These are phyloP conservation scores for Solanum chmielewskii DNA, from an alignment of 257 asterid genomes.

Conservation along the genomic window DNA sequence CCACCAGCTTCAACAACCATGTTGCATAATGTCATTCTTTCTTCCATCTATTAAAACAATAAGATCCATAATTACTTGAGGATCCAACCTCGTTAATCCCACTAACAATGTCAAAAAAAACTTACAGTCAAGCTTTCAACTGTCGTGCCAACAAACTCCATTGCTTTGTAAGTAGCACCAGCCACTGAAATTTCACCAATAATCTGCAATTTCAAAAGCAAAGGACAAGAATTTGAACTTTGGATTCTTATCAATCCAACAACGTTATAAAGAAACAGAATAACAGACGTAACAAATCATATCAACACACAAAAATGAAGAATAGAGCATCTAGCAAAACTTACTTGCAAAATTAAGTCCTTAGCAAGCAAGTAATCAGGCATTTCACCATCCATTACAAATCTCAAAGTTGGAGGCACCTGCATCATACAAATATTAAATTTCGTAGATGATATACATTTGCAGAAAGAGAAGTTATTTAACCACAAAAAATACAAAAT, in stretches of 20 bases:
- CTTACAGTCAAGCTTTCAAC: constrained; percentile 88
- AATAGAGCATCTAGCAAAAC: constrained; percentile 1
- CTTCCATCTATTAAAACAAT: constrained; percentile 68
- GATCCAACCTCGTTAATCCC: background rate
- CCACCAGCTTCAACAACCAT: constrained; percentile 85
- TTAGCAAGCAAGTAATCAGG: constrained; percentile 93
- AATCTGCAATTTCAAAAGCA: constrained; percentile 36
- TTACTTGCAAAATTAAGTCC: constrained; percentile 96
- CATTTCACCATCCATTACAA: constrained; percentile 98
- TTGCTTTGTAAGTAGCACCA: constrained; percentile 97
- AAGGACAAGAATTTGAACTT: background rate
- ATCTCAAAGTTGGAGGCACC: constrained; percentile 98
- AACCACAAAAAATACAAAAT: background rate
- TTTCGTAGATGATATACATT: background rate
- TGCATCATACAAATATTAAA: constrained; percentile 19
- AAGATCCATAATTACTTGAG: background rate
- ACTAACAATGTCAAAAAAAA: background rate
- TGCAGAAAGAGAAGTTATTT: background rate
- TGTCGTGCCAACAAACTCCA: constrained; percentile 91
- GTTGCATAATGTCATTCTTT: constrained; percentile 97
- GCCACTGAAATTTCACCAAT: constrained; percentile 98
- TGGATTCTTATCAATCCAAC: background rate
- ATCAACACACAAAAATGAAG: background rate
- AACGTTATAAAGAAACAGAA: background rate
- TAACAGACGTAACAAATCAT: background rate